These are phyloP conservation scores for Beta vulgaris DNA, from an alignment of 148 eudicot species.

Conservation along the genomic window DNA sequence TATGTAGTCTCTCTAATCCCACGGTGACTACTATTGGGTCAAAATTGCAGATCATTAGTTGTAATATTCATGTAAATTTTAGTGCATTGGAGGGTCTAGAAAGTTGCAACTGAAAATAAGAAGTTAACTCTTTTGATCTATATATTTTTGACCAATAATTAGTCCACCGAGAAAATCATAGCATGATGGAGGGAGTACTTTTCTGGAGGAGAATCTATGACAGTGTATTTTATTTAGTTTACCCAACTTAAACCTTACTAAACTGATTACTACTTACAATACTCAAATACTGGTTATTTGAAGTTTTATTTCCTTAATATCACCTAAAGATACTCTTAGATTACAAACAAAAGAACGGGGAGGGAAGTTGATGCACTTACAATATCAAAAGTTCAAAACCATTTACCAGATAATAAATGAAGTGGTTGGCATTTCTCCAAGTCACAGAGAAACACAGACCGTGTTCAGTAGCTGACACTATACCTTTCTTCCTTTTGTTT, in stretches of 20 bases:
- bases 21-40: background rate
- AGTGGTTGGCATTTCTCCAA: slow-evolving; percentile 17
- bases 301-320: no score
- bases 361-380: background rate
- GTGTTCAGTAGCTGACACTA: slow-evolving; percentile 8
- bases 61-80: background rate
- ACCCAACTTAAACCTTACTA: no score
- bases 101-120: no score
- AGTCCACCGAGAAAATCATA: no score
- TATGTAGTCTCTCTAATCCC: background rate
- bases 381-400: background rate
- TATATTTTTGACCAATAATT: no score
- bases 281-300: no score
- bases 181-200: no score
- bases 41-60: background rate
- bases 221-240: background rate
- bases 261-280: background rate
- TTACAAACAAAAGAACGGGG: background rate
- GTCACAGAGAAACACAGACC: slow-evolving; percentile 23
- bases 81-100: background rate
- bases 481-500: slow-evolving; percentile 1
- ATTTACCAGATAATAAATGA: slow-evolving; percentile 28
- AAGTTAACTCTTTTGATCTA: no score
- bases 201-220: no score
- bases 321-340: no score